phyloP scores from a whole-genome alignment of 768 basidiomycete genomes.

The Gelatoporia subvermispora region DNA sequence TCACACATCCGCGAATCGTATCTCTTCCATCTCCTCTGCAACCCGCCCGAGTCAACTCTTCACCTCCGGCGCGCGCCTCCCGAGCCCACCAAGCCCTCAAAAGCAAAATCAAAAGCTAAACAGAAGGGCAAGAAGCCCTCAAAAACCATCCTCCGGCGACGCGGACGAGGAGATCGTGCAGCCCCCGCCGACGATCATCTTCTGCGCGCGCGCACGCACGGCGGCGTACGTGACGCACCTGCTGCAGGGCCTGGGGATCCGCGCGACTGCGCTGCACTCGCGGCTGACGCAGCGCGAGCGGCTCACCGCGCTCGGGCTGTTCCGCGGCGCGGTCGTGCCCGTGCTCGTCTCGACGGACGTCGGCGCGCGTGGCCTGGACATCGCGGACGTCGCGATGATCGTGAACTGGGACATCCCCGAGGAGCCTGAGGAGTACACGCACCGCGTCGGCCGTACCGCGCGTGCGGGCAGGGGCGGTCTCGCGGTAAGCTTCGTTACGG shows the following conservation, averaged over 20 bases:
- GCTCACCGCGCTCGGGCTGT: conserved; percentile 75
- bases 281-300: conserved; percentile 90
- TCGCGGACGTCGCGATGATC: conserved; percentile 93
- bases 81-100: conserved; percentile 35
- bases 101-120: conserved; percentile 24
- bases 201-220: conserved; percentile 79
- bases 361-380: conserved; percentile 91
- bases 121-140: conserved; percentile 28
- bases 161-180: conserved; percentile 56
- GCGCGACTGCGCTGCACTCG: conserved; percentile 88
- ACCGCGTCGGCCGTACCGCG: conserved; percentile 92
- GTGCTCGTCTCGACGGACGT: conserved; percentile 95
- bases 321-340: conserved; percentile 81
- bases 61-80: conserved; percentile 63
- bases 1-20: conserved; percentile 93
- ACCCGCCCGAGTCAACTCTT: conserved; percentile 78
- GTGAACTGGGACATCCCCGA: conserved; percentile 96
- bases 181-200: conserved; percentile 95
- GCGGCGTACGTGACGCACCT: conserved; percentile 84
- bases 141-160: conserved; percentile 27
- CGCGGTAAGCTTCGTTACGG: conserved; percentile 92
- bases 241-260: conserved; percentile 73
- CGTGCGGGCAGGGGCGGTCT: conserved; percentile 86
- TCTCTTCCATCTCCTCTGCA: conserved; percentile 82
- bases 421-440: conserved; percentile 91